phyloP scores from a whole-genome alignment of 352 stramenopile genomes.

The Phytopythium delawarense region DNA sequence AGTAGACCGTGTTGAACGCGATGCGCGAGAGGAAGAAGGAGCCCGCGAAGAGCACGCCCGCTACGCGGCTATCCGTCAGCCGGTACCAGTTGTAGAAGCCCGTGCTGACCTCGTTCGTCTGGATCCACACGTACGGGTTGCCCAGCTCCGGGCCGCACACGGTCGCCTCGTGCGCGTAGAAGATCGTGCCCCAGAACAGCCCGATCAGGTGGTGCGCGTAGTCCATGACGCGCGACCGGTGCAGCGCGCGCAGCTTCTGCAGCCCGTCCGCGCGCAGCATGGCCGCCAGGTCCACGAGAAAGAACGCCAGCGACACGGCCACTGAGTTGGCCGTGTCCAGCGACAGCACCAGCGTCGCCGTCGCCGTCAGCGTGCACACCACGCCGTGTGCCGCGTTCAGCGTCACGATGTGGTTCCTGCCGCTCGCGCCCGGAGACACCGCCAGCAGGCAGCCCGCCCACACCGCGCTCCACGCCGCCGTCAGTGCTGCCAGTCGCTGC shows the following conservation, averaged over 20 bases:
- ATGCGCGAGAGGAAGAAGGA: slow-evolving; percentile 72
- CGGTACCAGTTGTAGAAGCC: slow-evolving; percentile 82
- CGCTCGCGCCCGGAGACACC: slow-evolving; percentile 32
- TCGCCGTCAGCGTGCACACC: slow-evolving; percentile 48
- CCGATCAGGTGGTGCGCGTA: slow-evolving; percentile 68
- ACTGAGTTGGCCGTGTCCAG: slow-evolving; percentile 57
- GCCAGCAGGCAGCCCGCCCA: slow-evolving; percentile 47
- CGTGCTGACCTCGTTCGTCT: slow-evolving; percentile 80
- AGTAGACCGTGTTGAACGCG: slow-evolving; percentile 61
- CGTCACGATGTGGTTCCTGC: slow-evolving; percentile 61
- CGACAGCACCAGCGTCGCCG: slow-evolving; percentile 31
- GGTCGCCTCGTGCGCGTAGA: slow-evolving; percentile 54
- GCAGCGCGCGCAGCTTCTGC: slow-evolving; percentile 25
- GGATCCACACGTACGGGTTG: slow-evolving; percentile 81
- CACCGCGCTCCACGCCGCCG: slow-evolving; percentile 37
- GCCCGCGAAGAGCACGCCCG: slow-evolving; percentile 46
- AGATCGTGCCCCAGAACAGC: slow-evolving; percentile 55
- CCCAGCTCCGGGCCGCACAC: slow-evolving; percentile 46
- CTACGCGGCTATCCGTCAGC: slow-evolving; percentile 51
- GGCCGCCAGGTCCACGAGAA: slow-evolving; percentile 61
- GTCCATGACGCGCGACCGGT: slow-evolving; percentile 59
- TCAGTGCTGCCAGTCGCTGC: slow-evolving; percentile 21
- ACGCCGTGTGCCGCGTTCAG: slow-evolving; percentile 67
- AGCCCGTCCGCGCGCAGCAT: slow-evolving; percentile 57
- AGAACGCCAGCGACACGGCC: slow-evolving; percentile 58